Conservation (phyloP, 1,139 yeast genomes). For the Zygosaccharomyces sapae region DNA sequence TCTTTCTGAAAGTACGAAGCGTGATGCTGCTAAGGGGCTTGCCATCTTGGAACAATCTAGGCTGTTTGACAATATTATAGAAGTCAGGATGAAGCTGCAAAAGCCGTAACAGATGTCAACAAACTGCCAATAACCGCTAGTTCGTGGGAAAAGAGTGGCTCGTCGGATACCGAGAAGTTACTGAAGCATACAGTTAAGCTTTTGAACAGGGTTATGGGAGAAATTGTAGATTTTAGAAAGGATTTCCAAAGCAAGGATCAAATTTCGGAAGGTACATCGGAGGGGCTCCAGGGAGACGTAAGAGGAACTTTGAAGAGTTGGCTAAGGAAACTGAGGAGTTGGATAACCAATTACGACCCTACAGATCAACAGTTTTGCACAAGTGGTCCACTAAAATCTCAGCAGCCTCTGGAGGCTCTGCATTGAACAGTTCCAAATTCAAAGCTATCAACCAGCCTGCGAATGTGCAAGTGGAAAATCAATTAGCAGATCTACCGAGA, state of each 20-base stretch:
- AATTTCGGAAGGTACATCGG: constrained; percentile 21
- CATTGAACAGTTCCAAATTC: constrained; percentile 72
- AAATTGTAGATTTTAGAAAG: constrained; percentile 40
- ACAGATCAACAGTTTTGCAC: constrained; percentile 60
- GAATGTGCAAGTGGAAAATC: constrained; percentile 74
- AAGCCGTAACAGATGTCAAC: constrained; percentile 64
- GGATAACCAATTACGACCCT: constrained; percentile 52
- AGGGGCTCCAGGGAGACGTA: constrained; percentile 34
- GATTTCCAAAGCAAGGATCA: constrained; percentile 43
- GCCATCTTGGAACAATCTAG: constrained; percentile 73
- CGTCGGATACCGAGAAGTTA: constrained; percentile 38
- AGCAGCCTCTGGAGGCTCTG: constrained; percentile 80
- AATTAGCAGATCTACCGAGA: constrained; percentile 78
- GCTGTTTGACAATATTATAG: constrained; percentile 71
- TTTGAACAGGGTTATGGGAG: constrained; percentile 33
- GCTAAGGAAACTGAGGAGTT: constrained; percentile 44
- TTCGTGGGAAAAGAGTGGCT: constrained; percentile 38
- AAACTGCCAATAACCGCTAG: constrained; percentile 51
- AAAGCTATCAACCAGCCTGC: constrained; percentile 84
- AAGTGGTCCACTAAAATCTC: constrained; percentile 92
- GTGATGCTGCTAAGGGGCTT: constrained; percentile 81
- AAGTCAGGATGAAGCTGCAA: constrained; percentile 78
- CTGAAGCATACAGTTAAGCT: constrained; percentile 30
- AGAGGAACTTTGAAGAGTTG: constrained; percentile 53
- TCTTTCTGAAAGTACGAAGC: constrained; percentile 60